These are phyloP conservation scores for Heliosperma pusillum DNA, from an alignment of 148 eudicot species.

Conservation along the genomic window DNA sequence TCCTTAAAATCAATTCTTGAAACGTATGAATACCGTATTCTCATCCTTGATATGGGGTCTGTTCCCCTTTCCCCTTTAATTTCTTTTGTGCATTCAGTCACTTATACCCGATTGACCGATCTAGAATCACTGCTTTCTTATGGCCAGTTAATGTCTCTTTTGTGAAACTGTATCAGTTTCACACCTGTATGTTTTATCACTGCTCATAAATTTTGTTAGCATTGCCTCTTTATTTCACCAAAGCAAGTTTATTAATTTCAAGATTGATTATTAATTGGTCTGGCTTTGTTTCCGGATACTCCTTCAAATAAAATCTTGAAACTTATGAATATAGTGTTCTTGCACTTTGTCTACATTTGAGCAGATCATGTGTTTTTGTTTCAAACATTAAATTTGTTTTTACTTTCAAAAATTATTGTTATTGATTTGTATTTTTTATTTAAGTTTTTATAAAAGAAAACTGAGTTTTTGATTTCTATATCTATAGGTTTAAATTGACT, in stretches of 20 bases:
- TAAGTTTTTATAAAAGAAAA: too few relatives aligned
- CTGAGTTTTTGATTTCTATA: too few relatives aligned
- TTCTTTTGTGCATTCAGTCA: not conserved
- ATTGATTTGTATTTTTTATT: too few relatives aligned
- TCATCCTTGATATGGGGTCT: slow-evolving; percentile 6
- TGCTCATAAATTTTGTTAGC: not conserved
- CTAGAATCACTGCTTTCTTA: not conserved
- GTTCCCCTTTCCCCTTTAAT: not conserved
- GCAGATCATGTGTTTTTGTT: not conserved
- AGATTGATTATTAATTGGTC: not conserved
- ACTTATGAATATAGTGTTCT: not conserved
- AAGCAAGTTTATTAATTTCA: not conserved
- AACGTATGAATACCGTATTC: not conserved
- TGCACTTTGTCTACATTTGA: not conserved
- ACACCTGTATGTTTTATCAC: not conserved
- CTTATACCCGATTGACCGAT: not conserved
- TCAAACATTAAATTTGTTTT: slow-evolving; percentile 3
- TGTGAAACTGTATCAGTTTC: not conserved
- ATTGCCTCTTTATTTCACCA: not conserved
- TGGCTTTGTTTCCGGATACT: not conserved
- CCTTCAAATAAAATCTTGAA: not conserved
- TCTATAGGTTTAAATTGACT: too few relatives aligned
- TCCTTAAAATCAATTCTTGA: not conserved
- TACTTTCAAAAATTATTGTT: too few relatives aligned
- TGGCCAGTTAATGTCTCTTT: slow-evolving; percentile 2